Percentiles rank a stretch among this genome's conserved stretches.
Conservation (phyloP, 2,329 filamentous ascomycete species). For the Fusarium buharicum region DNA sequence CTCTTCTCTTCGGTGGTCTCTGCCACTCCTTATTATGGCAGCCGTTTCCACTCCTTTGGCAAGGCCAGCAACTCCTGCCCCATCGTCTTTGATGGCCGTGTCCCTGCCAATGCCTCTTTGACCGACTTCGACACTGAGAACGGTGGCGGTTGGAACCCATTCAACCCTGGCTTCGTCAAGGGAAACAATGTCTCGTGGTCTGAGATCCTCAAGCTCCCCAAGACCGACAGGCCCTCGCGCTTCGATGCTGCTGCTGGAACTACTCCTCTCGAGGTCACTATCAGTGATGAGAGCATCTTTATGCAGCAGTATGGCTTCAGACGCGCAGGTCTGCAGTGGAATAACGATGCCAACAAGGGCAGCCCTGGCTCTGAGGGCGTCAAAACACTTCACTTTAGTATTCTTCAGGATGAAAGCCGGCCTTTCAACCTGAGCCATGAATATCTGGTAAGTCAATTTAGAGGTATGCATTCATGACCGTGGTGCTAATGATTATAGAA, state of each 20-base stretch:
- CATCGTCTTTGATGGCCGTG: slow-evolving; percentile 59
- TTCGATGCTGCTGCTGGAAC: slow-evolving; percentile 52
- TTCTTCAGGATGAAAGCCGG: slow-evolving; percentile 62
- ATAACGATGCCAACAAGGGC: slow-evolving; percentile 55
- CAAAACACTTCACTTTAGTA: slow-evolving; percentile 70
- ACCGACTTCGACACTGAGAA: slow-evolving; percentile 56
- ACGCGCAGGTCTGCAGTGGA: slow-evolving; percentile 54
- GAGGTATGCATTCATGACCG: rapidly evolving
- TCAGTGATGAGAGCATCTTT: slow-evolving; percentile 70
- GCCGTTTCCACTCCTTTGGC: slow-evolving; percentile 5
- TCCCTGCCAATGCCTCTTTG: slow-evolving; percentile 52
- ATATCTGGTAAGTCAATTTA: slow-evolving; percentile 58
- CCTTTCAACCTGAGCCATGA: slow-evolving; percentile 69
- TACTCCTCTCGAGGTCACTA: slow-evolving; percentile 63
- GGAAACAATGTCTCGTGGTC: slow-evolving; percentile 64
- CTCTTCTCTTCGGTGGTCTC: slow-evolving; percentile 32
- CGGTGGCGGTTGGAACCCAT: slow-evolving; percentile 52
- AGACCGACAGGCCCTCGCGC: slow-evolving; percentile 50
- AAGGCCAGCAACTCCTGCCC: slow-evolving; percentile 33
- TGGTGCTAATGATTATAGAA: slow-evolving; percentile 24
- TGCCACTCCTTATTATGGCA: slow-evolving; percentile 23
- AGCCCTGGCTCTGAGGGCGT: slow-evolving; percentile 62
- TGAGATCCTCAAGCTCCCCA: slow-evolving; percentile 59
- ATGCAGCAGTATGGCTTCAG: slow-evolving; percentile 68
- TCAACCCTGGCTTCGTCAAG: slow-evolving; percentile 63